Percentiles rank a stretch among this genome's conserved stretches.
Evolutionary conservation across 2,329 filamentous ascomycete genomes (phyloP).

Genomic region (Pseudogymnoascus sp.): DNA sequence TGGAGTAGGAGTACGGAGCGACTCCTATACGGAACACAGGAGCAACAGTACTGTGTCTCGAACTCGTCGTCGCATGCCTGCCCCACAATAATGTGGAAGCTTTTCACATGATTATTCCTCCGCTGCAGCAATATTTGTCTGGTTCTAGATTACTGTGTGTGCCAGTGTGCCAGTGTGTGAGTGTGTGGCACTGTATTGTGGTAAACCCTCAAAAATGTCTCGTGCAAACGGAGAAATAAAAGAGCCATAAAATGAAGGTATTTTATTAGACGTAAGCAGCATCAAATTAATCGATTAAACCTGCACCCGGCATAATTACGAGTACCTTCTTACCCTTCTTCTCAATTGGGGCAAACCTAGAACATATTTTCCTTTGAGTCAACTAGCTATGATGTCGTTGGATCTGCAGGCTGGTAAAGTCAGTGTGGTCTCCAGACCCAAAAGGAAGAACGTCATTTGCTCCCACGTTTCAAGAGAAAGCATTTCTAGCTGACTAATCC

Average conservation of each 20-base stretch:
- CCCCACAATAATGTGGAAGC: slow-evolving; percentile 2
- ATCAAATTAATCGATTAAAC: background rate
- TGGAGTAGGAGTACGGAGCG: background rate
- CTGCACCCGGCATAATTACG: background rate
- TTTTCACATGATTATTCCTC: slow-evolving; percentile 6
- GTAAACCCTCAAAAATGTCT: slow-evolving; percentile 2
- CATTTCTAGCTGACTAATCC: background rate
- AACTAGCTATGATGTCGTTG: slow-evolving; percentile 5
- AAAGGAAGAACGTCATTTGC: background rate
- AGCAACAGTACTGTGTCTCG: background rate
- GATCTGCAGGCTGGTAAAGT: slow-evolving; percentile 3
- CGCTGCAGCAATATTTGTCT: background rate
- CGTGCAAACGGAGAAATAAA: slow-evolving; percentile 1
- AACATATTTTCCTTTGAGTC: background rate
- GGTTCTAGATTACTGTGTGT: background rate
- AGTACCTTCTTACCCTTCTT: background rate
- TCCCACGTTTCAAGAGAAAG: background rate
- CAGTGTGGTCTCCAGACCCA: background rate
- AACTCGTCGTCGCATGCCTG: slow-evolving; percentile 5
- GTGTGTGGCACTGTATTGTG: background rate
- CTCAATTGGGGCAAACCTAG: background rate
- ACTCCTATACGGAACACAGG: background rate
- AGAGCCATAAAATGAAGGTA: background rate
- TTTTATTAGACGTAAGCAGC: background rate
- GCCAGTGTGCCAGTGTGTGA: background rate